Base-by-base conservation (phyloP, 1,284 basidiomycete genomes). In the Afroboletus lepidellus region DNA sequence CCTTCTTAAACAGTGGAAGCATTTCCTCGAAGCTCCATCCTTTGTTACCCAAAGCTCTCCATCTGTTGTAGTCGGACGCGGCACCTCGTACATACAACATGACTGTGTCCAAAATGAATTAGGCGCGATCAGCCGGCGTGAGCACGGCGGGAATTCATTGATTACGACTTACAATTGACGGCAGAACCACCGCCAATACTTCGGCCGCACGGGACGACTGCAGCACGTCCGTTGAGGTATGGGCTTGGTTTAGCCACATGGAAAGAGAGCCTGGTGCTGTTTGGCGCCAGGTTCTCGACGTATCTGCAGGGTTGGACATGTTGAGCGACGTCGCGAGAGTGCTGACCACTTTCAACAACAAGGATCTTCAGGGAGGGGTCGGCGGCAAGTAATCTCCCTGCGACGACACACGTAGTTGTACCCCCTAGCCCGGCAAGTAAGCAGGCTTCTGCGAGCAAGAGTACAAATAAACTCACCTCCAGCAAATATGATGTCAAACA, bases 21-120 rank as follows among this genome's bases (percentile, higher is more conserved):
- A 54, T 36, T 32, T 57, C 48, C 8, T 16, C 25, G 25, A 56
- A 77, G 21, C n/a, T n/a, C n/a, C n/a, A n/a, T n/a, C n/a, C n/a
- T n/a, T n/a, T n/a, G n/a, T n/a, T n/a, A 2, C 71, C 70, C 24
- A 78, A 65, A 5, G 67, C 54, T 56, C 76, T 74, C 81, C 81
- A 83, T 45, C 76, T 78, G 48, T 83, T 79, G 50, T 77, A 83
- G 58, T 84, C 81, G 1, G 80, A 81, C 4, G 76, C 74, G 24
- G 77, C 66, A 0, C 76, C 75, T 8, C 82, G 76, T 5, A 74
- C 77, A 53, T 84, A 84, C 62, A 79, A 73, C 51, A 74, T 69
- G 58, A 79, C 81, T 84, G 48, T 5, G 27, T 9, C 21, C 3
- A 15, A 6, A n/a, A 11, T 16, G 23, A 25, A 20, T 5, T 6